Percentiles rank a stretch among this genome's conserved stretches.
phyloP scores from a whole-genome alignment of 306 rosid genomes.

The Oemleria cerasiformis region DNA sequence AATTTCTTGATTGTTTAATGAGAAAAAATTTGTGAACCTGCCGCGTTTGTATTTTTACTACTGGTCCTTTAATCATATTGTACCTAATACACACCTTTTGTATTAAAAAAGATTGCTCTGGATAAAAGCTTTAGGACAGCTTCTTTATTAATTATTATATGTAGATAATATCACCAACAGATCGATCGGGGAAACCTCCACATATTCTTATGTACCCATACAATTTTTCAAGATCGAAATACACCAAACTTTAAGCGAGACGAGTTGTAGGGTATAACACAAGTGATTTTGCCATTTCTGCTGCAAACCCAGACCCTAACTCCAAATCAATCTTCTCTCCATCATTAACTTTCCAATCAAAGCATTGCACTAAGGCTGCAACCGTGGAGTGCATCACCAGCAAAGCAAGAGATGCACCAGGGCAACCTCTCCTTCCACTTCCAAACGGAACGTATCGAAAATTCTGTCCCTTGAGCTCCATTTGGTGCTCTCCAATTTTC shows the following conservation, averaged over 20 bases:
- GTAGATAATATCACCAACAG: too few relatives aligned
- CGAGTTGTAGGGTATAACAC: constrained; percentile 2
- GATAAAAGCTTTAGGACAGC: too few relatives aligned
- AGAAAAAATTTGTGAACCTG: too few relatives aligned
- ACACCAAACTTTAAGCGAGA: neutral
- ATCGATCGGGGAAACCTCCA: too few relatives aligned
- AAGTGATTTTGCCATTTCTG: constrained; percentile 26
- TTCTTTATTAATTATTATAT: too few relatives aligned
- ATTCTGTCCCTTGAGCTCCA: constrained; percentile 45
- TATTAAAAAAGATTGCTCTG: too few relatives aligned
- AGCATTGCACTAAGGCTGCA: constrained; percentile 43
- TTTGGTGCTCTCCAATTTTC: constrained; percentile 21
- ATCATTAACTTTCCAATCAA: constrained; percentile 38
- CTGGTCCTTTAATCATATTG: too few relatives aligned
- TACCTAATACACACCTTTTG: too few relatives aligned
- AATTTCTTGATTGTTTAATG: too few relatives aligned
- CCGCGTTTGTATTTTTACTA: too few relatives aligned
- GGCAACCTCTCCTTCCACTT: constrained; percentile 53
- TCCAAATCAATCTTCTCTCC: constrained; percentile 22
- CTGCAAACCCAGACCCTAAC: constrained; percentile 21
- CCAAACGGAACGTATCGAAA: constrained; percentile 48
- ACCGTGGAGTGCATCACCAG: constrained; percentile 35
- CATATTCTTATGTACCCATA: too few relatives aligned
- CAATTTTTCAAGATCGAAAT: too few relatives aligned
- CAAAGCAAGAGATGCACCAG: constrained; percentile 46